These are phyloP conservation scores for Salvia splendens DNA, from an alignment of 257 asterid species.

Conservation along the genomic window DNA sequence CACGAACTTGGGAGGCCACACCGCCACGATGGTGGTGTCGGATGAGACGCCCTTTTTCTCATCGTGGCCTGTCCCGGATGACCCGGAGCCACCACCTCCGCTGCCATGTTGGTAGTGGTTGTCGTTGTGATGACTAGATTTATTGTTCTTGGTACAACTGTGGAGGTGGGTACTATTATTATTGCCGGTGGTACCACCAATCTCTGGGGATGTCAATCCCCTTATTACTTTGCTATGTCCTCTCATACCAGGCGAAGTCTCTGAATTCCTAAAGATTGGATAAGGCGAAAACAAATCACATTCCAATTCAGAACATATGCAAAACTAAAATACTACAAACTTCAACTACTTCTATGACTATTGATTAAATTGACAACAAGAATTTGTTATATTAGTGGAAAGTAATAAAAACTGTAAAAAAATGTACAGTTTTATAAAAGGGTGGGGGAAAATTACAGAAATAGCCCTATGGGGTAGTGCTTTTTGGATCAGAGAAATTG, in stretches of 20 bases:
- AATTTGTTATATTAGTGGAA: not conserved
- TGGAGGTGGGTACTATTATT: slow-evolving; percentile 32
- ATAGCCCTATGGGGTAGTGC: slow-evolving; percentile 45
- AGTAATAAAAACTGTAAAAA: not conserved
- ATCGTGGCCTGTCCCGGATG: slow-evolving; percentile 61
- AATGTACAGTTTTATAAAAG: not conserved
- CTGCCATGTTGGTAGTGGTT: slow-evolving; percentile 38
- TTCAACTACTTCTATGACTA: slow-evolving; percentile 17
- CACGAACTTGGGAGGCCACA: slow-evolving; percentile 87
- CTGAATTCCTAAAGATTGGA: slow-evolving; percentile 61
- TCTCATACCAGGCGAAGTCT: slow-evolving; percentile 51
- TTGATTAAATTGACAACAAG: slow-evolving; percentile 20
- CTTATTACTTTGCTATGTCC: slow-evolving; percentile 50
- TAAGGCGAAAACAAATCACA: slow-evolving; percentile 8
- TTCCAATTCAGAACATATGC: slow-evolving; percentile 18
- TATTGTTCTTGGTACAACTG: slow-evolving; percentile 34
- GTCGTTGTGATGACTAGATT: slow-evolving; percentile 30
- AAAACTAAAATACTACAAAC: not conserved
- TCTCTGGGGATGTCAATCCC: slow-evolving; percentile 46
- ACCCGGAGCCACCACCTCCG: slow-evolving; percentile 72
- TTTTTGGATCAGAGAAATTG: slow-evolving; percentile 43
- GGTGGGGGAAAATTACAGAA: slow-evolving; percentile 42
- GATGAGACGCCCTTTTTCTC: slow-evolving; percentile 67
- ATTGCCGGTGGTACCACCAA: slow-evolving; percentile 30
- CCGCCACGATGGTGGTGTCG: slow-evolving; percentile 54